These are phyloP conservation scores for Amaranthus palmeri DNA, from an alignment of 148 eudicot species.

Conservation along the genomic window DNA sequence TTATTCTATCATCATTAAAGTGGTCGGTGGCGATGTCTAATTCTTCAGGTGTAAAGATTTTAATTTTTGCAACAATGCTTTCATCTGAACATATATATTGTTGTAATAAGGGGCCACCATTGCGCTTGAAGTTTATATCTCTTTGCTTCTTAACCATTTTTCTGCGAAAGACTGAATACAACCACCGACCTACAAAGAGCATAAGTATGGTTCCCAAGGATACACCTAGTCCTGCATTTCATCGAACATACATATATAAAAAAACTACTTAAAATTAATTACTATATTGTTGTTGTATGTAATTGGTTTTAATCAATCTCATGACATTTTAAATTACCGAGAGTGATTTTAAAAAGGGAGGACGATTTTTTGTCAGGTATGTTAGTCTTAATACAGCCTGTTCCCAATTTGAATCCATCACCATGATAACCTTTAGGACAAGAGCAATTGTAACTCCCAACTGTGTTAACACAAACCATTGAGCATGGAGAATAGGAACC, in stretches of 20 bases:
- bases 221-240: constrained; percentile 12
- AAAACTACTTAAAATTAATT: no score
- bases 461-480: background rate
- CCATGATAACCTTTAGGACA: background rate
- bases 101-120: constrained; percentile 23
- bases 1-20: constrained; percentile 16
- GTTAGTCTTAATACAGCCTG: background rate
- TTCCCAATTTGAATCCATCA: background rate
- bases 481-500: background rate
- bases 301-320: no score
- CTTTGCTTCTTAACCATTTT: constrained; percentile 8
- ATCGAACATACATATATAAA: no score
- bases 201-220: constrained; percentile 14
- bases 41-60: constrained; percentile 17
- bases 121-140: constrained; percentile 18
- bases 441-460: background rate
- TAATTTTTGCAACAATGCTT: constrained; percentile 12
- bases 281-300: no score
- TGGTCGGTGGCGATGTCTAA: constrained; percentile 17
- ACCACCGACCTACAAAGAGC: constrained; percentile 12
- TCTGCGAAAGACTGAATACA: background rate
- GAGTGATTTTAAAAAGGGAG: no score
- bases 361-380: no score
- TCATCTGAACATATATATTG: constrained; percentile 16
- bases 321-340: no score